Evolutionary conservation across 345 rosid genomes (phyloP).

Genomic region (Rhodomyrtus tomentosa): DNA sequence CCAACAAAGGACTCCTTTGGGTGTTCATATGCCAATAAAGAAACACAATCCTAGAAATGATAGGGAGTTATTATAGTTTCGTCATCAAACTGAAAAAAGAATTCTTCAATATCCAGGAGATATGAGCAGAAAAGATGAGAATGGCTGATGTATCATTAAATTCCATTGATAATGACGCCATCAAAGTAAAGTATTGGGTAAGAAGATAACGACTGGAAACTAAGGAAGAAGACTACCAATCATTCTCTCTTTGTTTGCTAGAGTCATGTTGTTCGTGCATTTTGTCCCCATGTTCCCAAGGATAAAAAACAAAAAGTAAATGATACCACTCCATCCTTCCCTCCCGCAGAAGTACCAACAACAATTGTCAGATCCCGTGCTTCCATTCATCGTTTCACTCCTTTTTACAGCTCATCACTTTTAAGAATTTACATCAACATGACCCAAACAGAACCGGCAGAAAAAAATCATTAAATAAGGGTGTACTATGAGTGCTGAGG

Average conservation of each 20-base stretch:
- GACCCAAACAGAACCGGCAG: neutral
- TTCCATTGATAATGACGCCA: neutral
- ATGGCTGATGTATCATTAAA: neutral
- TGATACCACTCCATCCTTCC: neutral
- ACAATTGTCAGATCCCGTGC: neutral
- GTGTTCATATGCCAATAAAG: slow-evolving; percentile 67
- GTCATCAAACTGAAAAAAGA: neutral
- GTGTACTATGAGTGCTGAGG: neutral
- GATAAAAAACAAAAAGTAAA: neutral
- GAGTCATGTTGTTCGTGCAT: neutral
- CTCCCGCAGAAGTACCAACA: neutral
- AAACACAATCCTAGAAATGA: slow-evolving; percentile 58
- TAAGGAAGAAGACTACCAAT: neutral
- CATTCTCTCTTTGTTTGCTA: neutral
- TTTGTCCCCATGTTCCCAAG: neutral
- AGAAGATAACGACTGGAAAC: neutral
- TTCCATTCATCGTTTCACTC: neutral
- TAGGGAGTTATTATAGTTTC: neutral
- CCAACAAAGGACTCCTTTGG: slow-evolving; percentile 64
- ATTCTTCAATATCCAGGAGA: neutral
- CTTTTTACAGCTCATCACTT: neutral
- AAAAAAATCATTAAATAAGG: neutral
- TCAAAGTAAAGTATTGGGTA: neutral
- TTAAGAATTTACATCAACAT: neutral
- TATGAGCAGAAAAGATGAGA: neutral